phyloP scores from a whole-genome alignment of 73 alveolate species.

The Paramecium biaurelia region DNA sequence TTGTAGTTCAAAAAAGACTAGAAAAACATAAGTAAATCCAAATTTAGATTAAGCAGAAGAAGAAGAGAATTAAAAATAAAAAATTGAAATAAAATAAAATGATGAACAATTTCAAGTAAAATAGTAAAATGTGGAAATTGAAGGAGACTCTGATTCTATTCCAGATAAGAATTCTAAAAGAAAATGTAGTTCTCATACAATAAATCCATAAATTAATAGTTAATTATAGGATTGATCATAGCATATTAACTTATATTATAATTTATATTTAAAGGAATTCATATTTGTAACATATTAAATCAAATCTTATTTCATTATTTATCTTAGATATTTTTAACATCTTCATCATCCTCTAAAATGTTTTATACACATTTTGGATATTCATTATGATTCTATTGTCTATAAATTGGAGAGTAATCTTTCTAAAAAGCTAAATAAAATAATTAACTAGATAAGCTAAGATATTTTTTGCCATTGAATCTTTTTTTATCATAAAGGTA shows the following conservation, averaged over 20 bases:
- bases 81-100: background rate
- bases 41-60: background rate
- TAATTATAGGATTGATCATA: background rate
- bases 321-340: background rate
- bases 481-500: constrained; percentile 1
- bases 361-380: constrained; percentile 34
- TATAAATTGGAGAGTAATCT: constrained; percentile 18
- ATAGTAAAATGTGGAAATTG: background rate
- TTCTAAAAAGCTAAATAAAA: background rate
- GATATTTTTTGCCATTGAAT: constrained; percentile 10
- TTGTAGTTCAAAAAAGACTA: background rate
- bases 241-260: background rate
- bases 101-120: background rate
- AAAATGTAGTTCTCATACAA: background rate
- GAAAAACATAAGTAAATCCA: background rate
- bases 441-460: background rate
- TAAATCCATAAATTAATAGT: background rate
- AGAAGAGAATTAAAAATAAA: background rate
- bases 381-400: background rate
- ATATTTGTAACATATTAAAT: background rate
- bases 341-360: background rate
- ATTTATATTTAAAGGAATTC: background rate
- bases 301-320: background rate
- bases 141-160: constrained; percentile 27
- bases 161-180: background rate